Base-by-base conservation (phyloP, 225 moss, liverwort and hornwort species). In the Marchantia polymorpha region DNA sequence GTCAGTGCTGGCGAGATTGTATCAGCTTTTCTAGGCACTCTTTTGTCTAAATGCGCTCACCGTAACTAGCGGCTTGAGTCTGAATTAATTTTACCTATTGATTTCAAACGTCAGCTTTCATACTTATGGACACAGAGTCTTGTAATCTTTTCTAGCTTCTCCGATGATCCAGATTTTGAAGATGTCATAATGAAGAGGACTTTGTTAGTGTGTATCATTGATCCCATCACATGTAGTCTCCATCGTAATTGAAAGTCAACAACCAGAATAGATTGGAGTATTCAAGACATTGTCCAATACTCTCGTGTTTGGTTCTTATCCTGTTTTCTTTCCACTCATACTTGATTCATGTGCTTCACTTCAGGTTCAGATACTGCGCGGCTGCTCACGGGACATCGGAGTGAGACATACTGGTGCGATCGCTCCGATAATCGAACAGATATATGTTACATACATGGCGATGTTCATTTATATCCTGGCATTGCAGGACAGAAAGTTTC, bases 361-460 rank as follows among this genome's bases (percentile, higher is more conserved):
- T 19, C 63, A 48, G 12, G 26, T 14, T 58, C 23, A 29, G 17
- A 10, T 52, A 76, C 39, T 61, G 68, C 74, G n/a, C 58, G n/a
- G 63, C 26, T 81, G 2, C 51, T 67, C 64, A 71, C 48, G 1
- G 54, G 49, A 54, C 25, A 52, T n/a, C 31, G 22, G 56, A 76
- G 80, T 22, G 78, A 86, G 81, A 72, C 27, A 7, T 84, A 83
- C 73, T 81, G 81, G 76, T 88, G 88, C 54, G 86, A 88, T 80
- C 88, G 88, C 46, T 86, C 85, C 26, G 82, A 84, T 58, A 76
- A 86, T 76, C 78, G 79, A 20, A 82, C 83, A 47, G 88, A 88
- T 70, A 74, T 83, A 25, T 88, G 88, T 71, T 84, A 81, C 55
- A 77, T 88, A 78, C 69, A 73, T n/a, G 88, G 88, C 23, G 74